These are phyloP conservation scores for Plasmodium vivax DNA, from an alignment of 169 alveolate genomes.

Conservation along the genomic window DNA sequence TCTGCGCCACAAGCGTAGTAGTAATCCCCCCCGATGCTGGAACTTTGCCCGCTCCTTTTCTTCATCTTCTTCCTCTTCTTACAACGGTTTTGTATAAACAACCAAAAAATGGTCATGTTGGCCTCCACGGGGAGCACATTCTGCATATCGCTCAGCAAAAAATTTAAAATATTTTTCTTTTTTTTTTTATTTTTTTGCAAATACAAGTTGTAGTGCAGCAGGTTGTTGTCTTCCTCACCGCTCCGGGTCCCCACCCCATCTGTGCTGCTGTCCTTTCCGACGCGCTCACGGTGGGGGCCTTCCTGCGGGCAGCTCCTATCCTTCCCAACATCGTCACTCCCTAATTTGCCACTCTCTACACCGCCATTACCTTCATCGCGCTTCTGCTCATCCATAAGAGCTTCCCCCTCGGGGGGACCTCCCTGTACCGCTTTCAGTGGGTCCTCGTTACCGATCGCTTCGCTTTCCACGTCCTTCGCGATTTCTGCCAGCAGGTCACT, in stretches of 20 bases:
- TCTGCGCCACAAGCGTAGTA: background rate
- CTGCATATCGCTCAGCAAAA: slow-evolving; percentile 58
- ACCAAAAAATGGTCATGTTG: slow-evolving; percentile 65
- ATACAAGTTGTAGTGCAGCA: slow-evolving; percentile 16
- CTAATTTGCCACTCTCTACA: background rate
- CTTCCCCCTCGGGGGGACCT: background rate
- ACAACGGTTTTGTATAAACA: slow-evolving; percentile 60
- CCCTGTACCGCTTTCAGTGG: background rate
- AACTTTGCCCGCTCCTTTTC: background rate
- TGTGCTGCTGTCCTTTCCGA: background rate
- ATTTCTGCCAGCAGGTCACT: background rate
- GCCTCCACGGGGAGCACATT: slow-evolving; percentile 42
- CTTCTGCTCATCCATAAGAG: background rate
- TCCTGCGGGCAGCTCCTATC: background rate
- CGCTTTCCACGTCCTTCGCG: background rate
- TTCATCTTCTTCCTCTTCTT: slow-evolving; percentile 27
- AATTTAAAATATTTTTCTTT: slow-evolving; percentile 15
- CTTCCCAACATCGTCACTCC: background rate
- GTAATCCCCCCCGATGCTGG: background rate
- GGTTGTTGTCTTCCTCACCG: slow-evolving; percentile 18
- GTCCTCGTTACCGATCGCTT: background rate
- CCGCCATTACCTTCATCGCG: background rate
- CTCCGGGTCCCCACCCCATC: background rate
- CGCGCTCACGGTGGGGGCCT: background rate
- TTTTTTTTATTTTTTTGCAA: slow-evolving; percentile 20